Base-by-base conservation (phyloP, 2,329 filamentous ascomycete genomes). In the Ophioceras dolichostomum region DNA sequence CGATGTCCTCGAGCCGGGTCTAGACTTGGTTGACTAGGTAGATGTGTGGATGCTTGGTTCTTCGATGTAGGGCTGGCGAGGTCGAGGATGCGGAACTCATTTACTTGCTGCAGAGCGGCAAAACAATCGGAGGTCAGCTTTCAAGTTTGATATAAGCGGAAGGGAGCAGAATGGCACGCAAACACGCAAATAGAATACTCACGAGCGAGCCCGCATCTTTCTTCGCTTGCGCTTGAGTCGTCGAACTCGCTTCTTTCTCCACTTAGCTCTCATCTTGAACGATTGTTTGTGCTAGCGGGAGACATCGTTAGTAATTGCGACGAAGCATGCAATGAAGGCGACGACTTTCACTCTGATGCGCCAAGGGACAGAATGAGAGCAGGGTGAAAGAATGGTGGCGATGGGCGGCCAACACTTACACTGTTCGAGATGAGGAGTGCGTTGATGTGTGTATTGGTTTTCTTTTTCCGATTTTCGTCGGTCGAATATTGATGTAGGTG, bases 211-310 rank as follows among this genome's bases (percentile, higher is more conserved):
- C 67, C 91, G 80, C 73, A 91, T 94, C 89, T 98, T 98, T 87
- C 91, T 93, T 75, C 91, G 87, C 88, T 98, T 98, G 65, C 88
- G 83, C 83, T 96, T 96, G 68, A 98, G 86, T 70, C 91, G 82
- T 61, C 91, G 79, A 72, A 94, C 88, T 67, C 91, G 79, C 89
- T 98, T 98, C 84, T 98, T 98, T 78, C 89, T 91, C 91, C 91
- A 96, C 78, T 96, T 96, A 64, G 87, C 88, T 91, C 89, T 73
- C 75, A 79, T 77, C 69, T 68, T 77, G 70, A 68, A 67, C 62
- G 53, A 54, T 49, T 49, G 51, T 14, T 34, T 14, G 10, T 14
- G 32, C 20, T 4, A 24, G 32, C 32, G 32, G 19, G 20, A 10
- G 7, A 13, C 13, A 34, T 21, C 26, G 18, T 4, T 24, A 14